Evolutionary conservation across 768 basidiomycete species (phyloP), one percentile per base, ranked within the genome.

Genomic region (Lactarius vividus): DNA sequence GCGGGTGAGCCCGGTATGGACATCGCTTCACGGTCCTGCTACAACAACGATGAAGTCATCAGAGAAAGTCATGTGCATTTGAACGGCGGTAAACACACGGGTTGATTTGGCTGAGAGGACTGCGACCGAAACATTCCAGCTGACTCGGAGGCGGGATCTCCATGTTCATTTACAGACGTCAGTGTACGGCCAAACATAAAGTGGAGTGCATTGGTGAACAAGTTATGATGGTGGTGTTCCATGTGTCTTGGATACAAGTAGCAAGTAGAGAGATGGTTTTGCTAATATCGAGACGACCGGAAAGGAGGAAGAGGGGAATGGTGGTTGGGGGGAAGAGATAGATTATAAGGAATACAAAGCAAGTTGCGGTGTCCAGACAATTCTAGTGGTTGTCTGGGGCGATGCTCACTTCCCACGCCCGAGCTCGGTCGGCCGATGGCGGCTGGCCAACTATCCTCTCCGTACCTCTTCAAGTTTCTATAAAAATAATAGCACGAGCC

Each of bases 171-270:
- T 4, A 20, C 28, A 2, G 64, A 66, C 31, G 60, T 53, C 29
- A 39, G 64, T 39, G 49, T 28, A 55, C 64, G 58, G 20, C 66
- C 57, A 42, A 68, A 66, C 37, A 68, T 1, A 20, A 62, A 11
- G 40, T 62, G 49, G 37, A 66, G 39, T 29, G 60, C 53, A 23
- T 57, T 37, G 8, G 42, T 37, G 11, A 61, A n/a, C 23, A 68
- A 20, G 11, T 59, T 37, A 1, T 46, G 59, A 29, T 20, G n/a
- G 26, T 59, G 44, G 20, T 57, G 65, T 44, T 68, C 67, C 67
- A 68, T 68, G 0, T 18, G 8, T 53, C 52, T 53, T 53, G 29
- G 29, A 4, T 4, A 8, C n/a, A 18, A 23, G 46, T 49, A 26
- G 46, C 23, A 10, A 20, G 20, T 28, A 1, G 52, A 15, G 11